Base-by-base conservation (phyloP, 2,329 filamentous ascomycete species). In the Dendrostoma leiphaemia region DNA sequence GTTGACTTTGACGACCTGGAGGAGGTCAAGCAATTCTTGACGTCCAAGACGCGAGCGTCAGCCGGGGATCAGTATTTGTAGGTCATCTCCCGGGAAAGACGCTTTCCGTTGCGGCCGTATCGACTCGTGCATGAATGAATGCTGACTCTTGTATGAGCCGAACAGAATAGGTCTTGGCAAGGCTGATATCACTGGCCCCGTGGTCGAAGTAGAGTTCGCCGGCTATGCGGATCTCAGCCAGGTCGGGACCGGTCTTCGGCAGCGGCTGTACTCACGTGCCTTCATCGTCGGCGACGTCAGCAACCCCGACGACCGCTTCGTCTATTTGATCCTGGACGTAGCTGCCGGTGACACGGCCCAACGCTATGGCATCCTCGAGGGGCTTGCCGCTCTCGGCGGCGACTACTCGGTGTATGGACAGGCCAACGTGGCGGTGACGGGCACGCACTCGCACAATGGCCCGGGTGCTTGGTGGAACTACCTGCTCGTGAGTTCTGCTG, bases 381-480 rank as follows among this genome's bases (percentile, higher is more conserved):
- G 84, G 1, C 76, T 97, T 8, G 74, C 78, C 35, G 76, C 74
- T 0, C 73, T 96, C 7, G 93, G 92, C 0, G 69, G 77, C 15
- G 85, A 88, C 3, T 96, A 92, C 67, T 76, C 81, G 1, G 72
- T 86, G 26, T 97, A 97, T 70, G 83, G 80, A 44, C 82, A 89
- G 63, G 81, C 89, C 62, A 97, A 96, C 65, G 74, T 97, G 32
- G 93, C 93, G 31, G 82, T 97, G 21, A 96, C 91, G 0, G 93
- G 92, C 51, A 97, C 93, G 0, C 93, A 97, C 69, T 94, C 90
- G 24, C 93, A 97, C 72, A 87, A 91, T 23, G 93, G 92, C 0
- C 92, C 93, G 0, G 93, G 89, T 2, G 93, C 89, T 6, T 97
- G 91, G 91, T 78, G 95, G 67, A 97, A 97, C 71, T 97, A 97